Evolutionary conservation across 1,284 basidiomycete species (phyloP).

Genomic region (Microbotryum silenes-acaulis): DNA sequence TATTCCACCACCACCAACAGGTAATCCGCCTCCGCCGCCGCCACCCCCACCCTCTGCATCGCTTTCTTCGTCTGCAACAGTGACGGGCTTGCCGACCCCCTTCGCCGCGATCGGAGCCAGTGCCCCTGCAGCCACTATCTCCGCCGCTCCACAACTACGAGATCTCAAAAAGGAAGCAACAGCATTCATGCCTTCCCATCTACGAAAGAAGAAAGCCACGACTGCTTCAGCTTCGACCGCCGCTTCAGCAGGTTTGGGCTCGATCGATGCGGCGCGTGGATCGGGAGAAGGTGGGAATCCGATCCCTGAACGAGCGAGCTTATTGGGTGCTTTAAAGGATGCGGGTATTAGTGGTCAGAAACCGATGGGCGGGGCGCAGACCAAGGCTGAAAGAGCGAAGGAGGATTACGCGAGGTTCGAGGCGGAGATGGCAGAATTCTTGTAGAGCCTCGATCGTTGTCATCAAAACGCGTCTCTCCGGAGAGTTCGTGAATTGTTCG

Average conservation of each 20-base stretch:
- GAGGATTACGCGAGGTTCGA: slow-evolving; percentile 26
- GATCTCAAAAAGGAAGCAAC: slow-evolving; percentile 88
- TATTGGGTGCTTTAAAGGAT: slow-evolving; percentile 22
- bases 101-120: slow-evolving; percentile 14
- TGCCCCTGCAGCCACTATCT: slow-evolving; percentile 56
- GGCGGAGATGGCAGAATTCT: slow-evolving; percentile 23
- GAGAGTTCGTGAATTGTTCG: too few relatives aligned
- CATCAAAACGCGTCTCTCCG: too few relatives aligned
- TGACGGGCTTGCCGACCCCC: slow-evolving; percentile 7
- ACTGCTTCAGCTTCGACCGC: slow-evolving; percentile 3
- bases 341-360: slow-evolving; percentile 15
- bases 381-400: not conserved
- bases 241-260: slow-evolving; percentile 8
- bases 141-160: slow-evolving; percentile 71
- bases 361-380: not conserved
- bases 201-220: slow-evolving; percentile 17
- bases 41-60: slow-evolving; percentile 3
- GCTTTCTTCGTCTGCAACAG: slow-evolving; percentile 23
- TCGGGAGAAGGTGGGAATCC: not conserved
- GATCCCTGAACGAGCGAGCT: slow-evolving; percentile 1
- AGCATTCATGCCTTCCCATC: slow-evolving; percentile 61
- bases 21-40: slow-evolving; percentile 19
- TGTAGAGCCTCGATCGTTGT: slow-evolving; percentile 3
- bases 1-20: slow-evolving; percentile 17
- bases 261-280: slow-evolving; percentile 16